Evolutionary conservation across 2,329 filamentous ascomycete genomes (phyloP).

Genomic region (Cordyceps cateniannulata): DNA sequence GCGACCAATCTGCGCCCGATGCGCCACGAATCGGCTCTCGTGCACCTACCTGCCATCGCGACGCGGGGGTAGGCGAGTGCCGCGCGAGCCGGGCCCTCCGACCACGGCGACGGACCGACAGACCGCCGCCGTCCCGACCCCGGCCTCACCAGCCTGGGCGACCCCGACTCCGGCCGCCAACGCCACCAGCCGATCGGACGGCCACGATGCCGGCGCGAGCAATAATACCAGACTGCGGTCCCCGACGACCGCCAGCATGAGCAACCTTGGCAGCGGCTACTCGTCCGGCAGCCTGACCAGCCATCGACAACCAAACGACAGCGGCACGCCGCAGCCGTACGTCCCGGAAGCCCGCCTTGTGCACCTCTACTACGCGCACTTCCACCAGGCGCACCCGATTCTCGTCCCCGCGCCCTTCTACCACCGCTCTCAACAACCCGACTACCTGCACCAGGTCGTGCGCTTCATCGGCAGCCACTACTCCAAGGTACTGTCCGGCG

Average conservation of each 20-base stretch:
- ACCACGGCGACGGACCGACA: neutral
- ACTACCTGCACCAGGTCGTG: neutral
- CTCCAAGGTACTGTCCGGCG: neutral
- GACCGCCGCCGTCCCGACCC: neutral
- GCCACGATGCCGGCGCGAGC: neutral
- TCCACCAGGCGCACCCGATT: neutral
- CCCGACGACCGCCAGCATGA: neutral
- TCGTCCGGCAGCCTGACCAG: neutral
- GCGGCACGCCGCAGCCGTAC: neutral
- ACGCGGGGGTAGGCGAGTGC: neutral
- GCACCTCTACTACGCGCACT: neutral
- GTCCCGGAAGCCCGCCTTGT: neutral
- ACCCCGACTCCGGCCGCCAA: neutral
- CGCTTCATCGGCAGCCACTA: slow-evolving; percentile 4
- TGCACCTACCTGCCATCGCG: neutral
- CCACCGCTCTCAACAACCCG: neutral
- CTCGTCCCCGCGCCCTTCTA: neutral
- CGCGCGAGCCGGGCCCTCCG: neutral
- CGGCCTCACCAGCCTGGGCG: neutral
- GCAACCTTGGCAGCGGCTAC: neutral
- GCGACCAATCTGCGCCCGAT: neutral
- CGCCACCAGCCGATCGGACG: neutral
- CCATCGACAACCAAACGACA: neutral
- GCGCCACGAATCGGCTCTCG: neutral
- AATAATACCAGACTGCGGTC: neutral